Evolutionary conservation across 2,329 filamentous ascomycete genomes (phyloP).

Genomic region (Fusarium nygamai): DNA sequence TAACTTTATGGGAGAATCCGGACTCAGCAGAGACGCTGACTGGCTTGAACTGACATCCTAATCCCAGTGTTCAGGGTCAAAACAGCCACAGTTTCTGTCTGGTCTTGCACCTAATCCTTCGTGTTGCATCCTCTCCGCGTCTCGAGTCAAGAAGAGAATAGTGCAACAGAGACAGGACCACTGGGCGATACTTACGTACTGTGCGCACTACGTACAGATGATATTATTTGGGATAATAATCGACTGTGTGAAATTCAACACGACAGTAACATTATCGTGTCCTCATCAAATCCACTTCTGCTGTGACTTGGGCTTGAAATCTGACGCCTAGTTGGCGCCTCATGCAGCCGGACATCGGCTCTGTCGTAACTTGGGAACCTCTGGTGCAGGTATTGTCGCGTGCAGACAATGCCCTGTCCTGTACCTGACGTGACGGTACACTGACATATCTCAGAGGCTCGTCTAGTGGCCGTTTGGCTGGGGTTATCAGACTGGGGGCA

Average conservation of each 20-base stretch:
- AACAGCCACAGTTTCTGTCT: slow-evolving; percentile 30
- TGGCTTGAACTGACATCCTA: slow-evolving; percentile 25
- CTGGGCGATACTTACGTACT: neutral
- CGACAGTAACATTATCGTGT: slow-evolving; percentile 12
- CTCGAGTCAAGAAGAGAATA: slow-evolving; percentile 15
- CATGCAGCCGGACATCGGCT: slow-evolving; percentile 40
- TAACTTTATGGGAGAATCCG: slow-evolving; percentile 39
- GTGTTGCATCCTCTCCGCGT: slow-evolving; percentile 24
- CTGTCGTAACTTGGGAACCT: slow-evolving; percentile 29
- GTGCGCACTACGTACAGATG: neutral
- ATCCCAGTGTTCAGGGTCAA: slow-evolving; percentile 11
- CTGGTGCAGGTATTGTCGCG: slow-evolving; percentile 30
- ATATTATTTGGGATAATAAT: slow-evolving; percentile 1
- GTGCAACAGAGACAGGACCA: neutral
- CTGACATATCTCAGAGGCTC: slow-evolving; percentile 25
- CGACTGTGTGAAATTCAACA: slow-evolving; percentile 1
- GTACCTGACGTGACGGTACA: slow-evolving; percentile 34
- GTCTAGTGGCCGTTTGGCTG: slow-evolving; percentile 43
- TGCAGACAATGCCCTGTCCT: slow-evolving; percentile 24
- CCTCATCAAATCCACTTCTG: slow-evolving; percentile 21
- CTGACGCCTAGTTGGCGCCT: slow-evolving; percentile 24
- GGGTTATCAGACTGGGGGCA: slow-evolving; percentile 21
- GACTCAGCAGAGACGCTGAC: slow-evolving; percentile 30
- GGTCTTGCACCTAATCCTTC: neutral
- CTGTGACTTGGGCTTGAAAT: slow-evolving; percentile 18